Base-by-base conservation (phyloP, 805 yeast genomes). In the Soucietia sequanensis region DNA sequence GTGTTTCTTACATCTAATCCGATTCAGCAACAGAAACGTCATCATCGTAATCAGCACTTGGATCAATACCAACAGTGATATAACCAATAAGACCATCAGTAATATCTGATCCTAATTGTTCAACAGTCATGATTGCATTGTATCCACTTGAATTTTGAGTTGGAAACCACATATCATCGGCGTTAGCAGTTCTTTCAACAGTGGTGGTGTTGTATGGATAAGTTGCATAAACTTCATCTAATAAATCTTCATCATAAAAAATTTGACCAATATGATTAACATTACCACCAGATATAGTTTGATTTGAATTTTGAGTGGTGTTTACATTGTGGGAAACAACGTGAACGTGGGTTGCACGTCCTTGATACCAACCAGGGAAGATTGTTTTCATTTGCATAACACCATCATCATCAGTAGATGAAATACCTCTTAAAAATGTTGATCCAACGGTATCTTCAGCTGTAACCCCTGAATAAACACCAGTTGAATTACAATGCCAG, bases 261-360 rank as follows among this genome's bases (percentile, higher is more conserved):
- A 33, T 21, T 27, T 27, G 36, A 6, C 31, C 36, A 33, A 33
- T 27, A 16, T 33, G 35, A 5, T 27, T 33, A 5, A 33, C 36
- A 20, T 27, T 20, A 26, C 36, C 36, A 9, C 36, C 36, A 29
- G 32, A 29, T 11, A 29, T n/a, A 13, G 32, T 29, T 13, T 29
- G 17, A 12, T 29, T 29, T 11, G 9, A 15, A 13, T 18, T 18
- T 8, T 18, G 24, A 11, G 32, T 29, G 3, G 32, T 23, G 19
- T 29, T 29, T n/a, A n/a, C n/a, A 9, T 17, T n/a, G 21, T 29
- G 24, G 5, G 32, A 12, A 8, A 15, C 16, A 10, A 29, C 24
- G 12, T 29, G 32, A 9, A 29, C 19, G 19, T 29, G 32, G 12
- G 24, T 18, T 9, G 32, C 20, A 29, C 10, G 24, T 11, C 24